Evolutionary conservation across 2,329 filamentous ascomycete genomes (phyloP).

Genomic region (Pezizomycotina sp.): DNA sequence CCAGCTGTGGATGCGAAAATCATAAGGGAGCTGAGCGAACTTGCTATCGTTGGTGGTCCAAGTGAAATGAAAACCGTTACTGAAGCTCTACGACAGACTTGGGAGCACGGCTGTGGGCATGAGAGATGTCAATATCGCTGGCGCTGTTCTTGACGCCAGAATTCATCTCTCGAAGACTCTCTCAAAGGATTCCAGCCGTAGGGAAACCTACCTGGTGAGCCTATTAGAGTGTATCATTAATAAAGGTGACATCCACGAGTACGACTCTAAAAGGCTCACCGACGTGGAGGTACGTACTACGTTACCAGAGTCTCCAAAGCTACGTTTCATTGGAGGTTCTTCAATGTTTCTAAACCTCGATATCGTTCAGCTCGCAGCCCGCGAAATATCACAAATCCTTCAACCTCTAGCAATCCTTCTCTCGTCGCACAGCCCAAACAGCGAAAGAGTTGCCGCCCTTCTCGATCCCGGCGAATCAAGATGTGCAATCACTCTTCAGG

Average conservation of each 20-base stretch:
- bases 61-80: constrained; percentile 69
- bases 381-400: constrained; percentile 74
- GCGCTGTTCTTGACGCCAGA: constrained; percentile 64
- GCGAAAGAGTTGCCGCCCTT: constrained; percentile 25
- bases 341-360: constrained; percentile 19
- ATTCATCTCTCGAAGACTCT: constrained; percentile 58
- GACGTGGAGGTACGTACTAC: constrained; percentile 44
- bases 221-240: constrained; percentile 76
- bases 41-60: constrained; percentile 61
- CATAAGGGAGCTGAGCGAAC: constrained; percentile 59
- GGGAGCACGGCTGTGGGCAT: constrained; percentile 56
- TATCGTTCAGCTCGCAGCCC: constrained; percentile 44
- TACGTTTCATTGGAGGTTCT: constrained; percentile 14
- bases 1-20: constrained; percentile 67
- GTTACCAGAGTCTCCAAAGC: constrained; percentile 13
- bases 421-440: constrained; percentile 39
- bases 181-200: constrained; percentile 53
- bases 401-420: constrained; percentile 77
- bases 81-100: constrained; percentile 67
- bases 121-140: constrained; percentile 48
- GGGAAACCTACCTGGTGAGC: constrained; percentile 67
- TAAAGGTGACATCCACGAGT: constrained; percentile 69
- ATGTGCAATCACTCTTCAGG: constrained; percentile 44
- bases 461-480: constrained; percentile 25
- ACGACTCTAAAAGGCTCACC: constrained; percentile 53